Percentiles rank a stretch among this genome's conserved stretches.
Evolutionary conservation across 164 flowering plant species (phyloP).

Genomic region (Vitis vinifera): DNA sequence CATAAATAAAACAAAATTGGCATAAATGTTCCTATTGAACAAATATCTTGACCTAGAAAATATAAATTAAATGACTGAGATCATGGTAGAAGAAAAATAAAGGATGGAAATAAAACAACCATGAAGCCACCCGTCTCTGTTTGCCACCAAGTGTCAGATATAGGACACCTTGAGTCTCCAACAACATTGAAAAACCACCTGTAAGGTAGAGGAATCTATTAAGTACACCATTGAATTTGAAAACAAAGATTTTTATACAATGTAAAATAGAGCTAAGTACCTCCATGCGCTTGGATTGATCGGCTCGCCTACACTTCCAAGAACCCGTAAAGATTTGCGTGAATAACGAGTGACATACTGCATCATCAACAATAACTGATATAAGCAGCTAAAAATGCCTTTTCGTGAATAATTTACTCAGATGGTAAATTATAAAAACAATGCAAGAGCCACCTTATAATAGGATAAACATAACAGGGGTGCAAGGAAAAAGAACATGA

Average conservation of each 20-base stretch:
- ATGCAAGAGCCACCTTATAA: background rate
- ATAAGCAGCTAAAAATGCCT: background rate
- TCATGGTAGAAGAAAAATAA: background rate
- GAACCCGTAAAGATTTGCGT: constrained; percentile 88
- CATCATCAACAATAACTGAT: constrained; percentile 15
- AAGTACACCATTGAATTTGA: background rate
- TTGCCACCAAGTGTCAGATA: constrained; percentile 99
- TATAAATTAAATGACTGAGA: background rate
- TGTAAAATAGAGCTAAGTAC: constrained; percentile 26
- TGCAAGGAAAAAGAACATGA: background rate
- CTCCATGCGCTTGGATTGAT: constrained; percentile 99
- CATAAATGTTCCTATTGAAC: background rate
- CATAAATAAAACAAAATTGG: background rate
- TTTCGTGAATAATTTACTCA: background rate
- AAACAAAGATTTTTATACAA: background rate
- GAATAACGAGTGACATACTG: constrained; percentile 86
- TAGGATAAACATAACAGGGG: background rate
- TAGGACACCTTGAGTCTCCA: constrained; percentile 93
- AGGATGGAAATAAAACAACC: constrained; percentile 35
- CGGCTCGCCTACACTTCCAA: constrained; percentile 99
- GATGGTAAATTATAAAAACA: background rate
- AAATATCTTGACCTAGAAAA: background rate
- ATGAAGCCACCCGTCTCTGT: constrained; percentile 98
- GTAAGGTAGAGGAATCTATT: constrained; percentile 11
- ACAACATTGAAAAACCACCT: constrained; percentile 97